A percentile compares a stretch with the other conserved stretches of the same genome.
Conservation (phyloP, 768 basidiomycete genomes). For the Crepidotus variabilis region DNA sequence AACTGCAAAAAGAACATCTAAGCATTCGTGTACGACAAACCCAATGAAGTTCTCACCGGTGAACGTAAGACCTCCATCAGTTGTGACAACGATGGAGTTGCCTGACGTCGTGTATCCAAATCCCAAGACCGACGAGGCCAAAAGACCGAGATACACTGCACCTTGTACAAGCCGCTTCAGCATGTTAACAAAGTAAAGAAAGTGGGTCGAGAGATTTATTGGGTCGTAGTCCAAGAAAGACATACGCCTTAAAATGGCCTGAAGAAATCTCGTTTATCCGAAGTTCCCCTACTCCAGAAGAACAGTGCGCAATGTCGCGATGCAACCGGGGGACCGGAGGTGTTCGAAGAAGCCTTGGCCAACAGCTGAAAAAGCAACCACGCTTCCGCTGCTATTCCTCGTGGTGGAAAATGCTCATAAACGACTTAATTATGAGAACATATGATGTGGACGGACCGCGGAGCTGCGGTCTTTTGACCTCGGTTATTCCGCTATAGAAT, state of each 20-base stretch:
- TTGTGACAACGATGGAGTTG: conserved; percentile 25
- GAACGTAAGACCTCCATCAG: conserved; percentile 29
- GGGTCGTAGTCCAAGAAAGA: background rate
- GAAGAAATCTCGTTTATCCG: background rate
- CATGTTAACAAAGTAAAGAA: background rate
- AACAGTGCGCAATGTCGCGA: too few species aligned
- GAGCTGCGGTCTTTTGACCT: too few species aligned
- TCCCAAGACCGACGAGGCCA: conserved; percentile 8
- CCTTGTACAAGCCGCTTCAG: conserved; percentile 11
- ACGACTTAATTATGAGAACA: too few species aligned
- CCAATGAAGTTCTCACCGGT: conserved; percentile 19
- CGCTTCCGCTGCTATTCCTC: too few species aligned
- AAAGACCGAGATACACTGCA: conserved; percentile 5
- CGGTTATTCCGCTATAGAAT: too few species aligned
- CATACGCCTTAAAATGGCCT: background rate
- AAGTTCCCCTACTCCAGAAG: background rate
- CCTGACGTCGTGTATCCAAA: conserved; percentile 30
- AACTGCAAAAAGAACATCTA: conserved; percentile 14
- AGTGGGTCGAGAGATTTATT: background rate
- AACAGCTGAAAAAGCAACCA: too few species aligned
- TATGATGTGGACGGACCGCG: too few species aligned
- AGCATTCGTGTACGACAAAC: background rate
- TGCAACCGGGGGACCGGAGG: too few species aligned
- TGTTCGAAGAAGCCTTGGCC: too few species aligned
- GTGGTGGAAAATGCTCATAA: too few species aligned